Evolutionary conservation across 257 asterid species (phyloP).

Genomic region (Ophiorrhiza pumila): DNA sequence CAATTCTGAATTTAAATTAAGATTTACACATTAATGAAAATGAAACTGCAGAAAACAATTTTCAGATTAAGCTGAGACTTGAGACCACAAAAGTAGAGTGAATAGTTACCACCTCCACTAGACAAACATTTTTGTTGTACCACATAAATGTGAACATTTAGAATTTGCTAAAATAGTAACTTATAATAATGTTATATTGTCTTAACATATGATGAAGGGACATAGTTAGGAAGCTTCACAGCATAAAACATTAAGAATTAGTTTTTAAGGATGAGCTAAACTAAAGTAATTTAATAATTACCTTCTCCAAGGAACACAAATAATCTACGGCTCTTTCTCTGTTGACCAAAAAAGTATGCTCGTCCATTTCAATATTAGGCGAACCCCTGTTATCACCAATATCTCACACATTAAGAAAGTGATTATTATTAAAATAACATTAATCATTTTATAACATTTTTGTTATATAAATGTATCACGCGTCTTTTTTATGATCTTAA

Average conservation of each 20-base stretch:
- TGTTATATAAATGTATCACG: no score
- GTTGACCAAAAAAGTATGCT: slow-evolving; percentile 82
- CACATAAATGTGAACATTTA: no score
- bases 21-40: no score
- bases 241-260: neutral
- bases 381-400: slow-evolving; percentile 85
- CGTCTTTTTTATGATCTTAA: no score
- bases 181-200: neutral
- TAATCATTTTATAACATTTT: no score
- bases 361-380: slow-evolving; percentile 97
- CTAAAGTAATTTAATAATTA: slow-evolving; percentile 10
- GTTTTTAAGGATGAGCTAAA: neutral
- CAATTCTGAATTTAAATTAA: no score
- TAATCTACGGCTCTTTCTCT: slow-evolving; percentile 97
- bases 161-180: neutral
- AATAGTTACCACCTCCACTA: slow-evolving; percentile 5
- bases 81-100: no score
- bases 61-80: no score
- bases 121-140: neutral
- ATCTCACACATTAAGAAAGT: no score
- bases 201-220: neutral
- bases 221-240: neutral
- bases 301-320: slow-evolving; percentile 89
- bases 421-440: no score
- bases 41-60: no score